These are phyloP conservation scores for Cladosporium oxysporum DNA, from an alignment of 2,329 filamentous ascomycete species.

Conservation along the genomic window DNA sequence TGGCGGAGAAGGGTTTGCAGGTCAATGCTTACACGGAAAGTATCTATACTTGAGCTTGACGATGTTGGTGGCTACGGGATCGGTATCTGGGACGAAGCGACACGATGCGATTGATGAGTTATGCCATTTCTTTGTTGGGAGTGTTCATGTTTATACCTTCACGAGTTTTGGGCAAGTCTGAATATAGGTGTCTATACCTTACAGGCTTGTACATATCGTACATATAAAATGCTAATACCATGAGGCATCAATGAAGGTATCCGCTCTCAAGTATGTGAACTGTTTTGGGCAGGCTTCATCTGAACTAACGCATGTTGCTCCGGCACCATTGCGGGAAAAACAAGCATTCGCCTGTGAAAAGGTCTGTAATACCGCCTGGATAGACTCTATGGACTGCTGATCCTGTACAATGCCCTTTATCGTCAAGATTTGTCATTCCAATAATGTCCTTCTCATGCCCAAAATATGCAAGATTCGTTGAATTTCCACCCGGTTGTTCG, in stretches of 20 bases:
- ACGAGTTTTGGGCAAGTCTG: background rate
- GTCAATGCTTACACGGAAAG: slow-evolving; percentile 87
- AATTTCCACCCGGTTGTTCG: no score
- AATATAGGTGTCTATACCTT: background rate
- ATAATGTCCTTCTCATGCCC: background rate
- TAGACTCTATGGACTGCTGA: background rate
- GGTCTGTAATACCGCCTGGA: background rate
- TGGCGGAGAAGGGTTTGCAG: slow-evolving; percentile 86
- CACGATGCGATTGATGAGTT: background rate
- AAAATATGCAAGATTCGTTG: no score
- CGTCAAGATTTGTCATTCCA: background rate
- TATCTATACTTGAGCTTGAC: slow-evolving; percentile 66
- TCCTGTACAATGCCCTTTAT: background rate
- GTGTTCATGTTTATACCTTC: background rate
- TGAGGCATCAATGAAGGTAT: background rate
- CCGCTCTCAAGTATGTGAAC: background rate
- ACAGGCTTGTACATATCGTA: background rate
- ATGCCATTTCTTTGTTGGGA: background rate
- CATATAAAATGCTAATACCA: background rate
- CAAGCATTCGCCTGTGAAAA: no score
- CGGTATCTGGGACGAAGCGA: background rate
- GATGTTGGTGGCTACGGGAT: background rate
- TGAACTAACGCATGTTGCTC: background rate
- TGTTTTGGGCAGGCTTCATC: background rate
- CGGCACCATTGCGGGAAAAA: background rate